phyloP scores from a whole-genome alignment of 805 yeast species.

The Metschnikowia vanudenii region DNA sequence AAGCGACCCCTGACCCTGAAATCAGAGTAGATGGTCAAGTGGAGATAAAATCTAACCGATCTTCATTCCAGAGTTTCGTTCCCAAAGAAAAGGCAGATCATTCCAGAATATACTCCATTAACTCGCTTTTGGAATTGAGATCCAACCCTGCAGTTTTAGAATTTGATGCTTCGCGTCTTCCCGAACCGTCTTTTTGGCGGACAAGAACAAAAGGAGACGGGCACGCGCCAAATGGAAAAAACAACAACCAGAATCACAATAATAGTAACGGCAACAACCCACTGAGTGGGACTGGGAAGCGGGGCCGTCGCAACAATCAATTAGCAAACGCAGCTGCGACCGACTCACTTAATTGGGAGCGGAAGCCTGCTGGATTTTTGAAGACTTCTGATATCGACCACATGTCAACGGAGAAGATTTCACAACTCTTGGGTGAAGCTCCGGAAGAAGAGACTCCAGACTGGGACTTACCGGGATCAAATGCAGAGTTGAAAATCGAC shows the following conservation, averaged over 20 bases:
- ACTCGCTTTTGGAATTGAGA: constrained; percentile 30
- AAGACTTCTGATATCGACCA: constrained; percentile 28
- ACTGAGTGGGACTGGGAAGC: constrained; percentile 15
- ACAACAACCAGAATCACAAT: constrained; percentile 1
- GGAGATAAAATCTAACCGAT: constrained; percentile 9
- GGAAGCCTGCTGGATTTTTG: constrained; percentile 23
- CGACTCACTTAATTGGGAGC: constrained; percentile 32
- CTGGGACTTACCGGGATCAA: constrained; percentile 35
- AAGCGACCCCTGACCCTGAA: constrained; percentile 38
- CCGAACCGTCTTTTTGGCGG: constrained; percentile 52
- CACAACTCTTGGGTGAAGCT: constrained; percentile 36
- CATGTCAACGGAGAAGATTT: constrained; percentile 33
- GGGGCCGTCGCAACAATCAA: constrained; percentile 18
- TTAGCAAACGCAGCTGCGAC: constrained; percentile 2
- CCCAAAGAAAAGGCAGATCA: constrained; percentile 15
- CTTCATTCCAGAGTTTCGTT: constrained; percentile 13
- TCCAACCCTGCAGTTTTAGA: constrained; percentile 35
- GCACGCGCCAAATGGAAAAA: constrained; percentile 3
- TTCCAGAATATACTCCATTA: constrained; percentile 27
- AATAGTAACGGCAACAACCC: not conserved
- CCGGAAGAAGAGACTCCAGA: constrained; percentile 39
- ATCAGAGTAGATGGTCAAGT: constrained; percentile 1
- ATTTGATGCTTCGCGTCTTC: constrained; percentile 36
- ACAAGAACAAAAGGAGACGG: constrained; percentile 22
- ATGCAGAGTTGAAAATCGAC: constrained; percentile 25